These are phyloP conservation scores for Xylaria castorea DNA, from an alignment of 495 filamentous ascomycete species.

Conservation along the genomic window DNA sequence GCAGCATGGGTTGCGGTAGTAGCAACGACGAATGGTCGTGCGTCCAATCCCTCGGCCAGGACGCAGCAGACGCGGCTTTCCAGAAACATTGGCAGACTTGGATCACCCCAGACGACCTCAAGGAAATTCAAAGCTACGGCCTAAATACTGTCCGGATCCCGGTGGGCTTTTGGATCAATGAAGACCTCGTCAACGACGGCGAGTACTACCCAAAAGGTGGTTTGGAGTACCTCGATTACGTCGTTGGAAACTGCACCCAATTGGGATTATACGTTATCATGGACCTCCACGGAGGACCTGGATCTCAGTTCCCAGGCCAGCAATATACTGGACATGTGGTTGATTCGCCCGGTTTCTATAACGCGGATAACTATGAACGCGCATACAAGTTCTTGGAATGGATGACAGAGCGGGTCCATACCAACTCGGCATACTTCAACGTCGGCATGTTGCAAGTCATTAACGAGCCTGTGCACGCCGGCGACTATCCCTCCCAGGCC, in stretches of 20 bases:
- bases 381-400: constrained; percentile 64
- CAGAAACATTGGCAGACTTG: constrained; percentile 64
- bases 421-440: constrained; percentile 46
- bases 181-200: constrained; percentile 61
- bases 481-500: constrained; percentile 45
- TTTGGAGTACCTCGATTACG: constrained; percentile 57
- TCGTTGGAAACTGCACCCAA: constrained; percentile 63
- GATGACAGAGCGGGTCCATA: constrained; percentile 63
- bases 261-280: constrained; percentile 67
- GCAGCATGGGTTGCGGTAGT: constrained; percentile 59
- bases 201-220: constrained; percentile 63
- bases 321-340: constrained; percentile 63
- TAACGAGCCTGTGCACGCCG: constrained; percentile 64
- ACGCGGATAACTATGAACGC: constrained; percentile 61
- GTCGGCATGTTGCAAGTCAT: constrained; percentile 67
- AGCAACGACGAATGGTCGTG: constrained; percentile 64
- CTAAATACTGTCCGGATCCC: constrained; percentile 69
- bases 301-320: constrained; percentile 59
- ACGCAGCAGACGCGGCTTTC: constrained; percentile 59
- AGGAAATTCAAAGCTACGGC: constrained; percentile 58
- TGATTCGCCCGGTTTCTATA: constrained; percentile 60
- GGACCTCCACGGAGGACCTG: constrained; percentile 69
- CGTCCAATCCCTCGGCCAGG: constrained; percentile 60
- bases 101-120: constrained; percentile 64
- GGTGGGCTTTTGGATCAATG: constrained; percentile 68